phyloP scores from a whole-genome alignment of 2,329 filamentous ascomycete genomes.

The Trichoderma arundinaceum region DNA sequence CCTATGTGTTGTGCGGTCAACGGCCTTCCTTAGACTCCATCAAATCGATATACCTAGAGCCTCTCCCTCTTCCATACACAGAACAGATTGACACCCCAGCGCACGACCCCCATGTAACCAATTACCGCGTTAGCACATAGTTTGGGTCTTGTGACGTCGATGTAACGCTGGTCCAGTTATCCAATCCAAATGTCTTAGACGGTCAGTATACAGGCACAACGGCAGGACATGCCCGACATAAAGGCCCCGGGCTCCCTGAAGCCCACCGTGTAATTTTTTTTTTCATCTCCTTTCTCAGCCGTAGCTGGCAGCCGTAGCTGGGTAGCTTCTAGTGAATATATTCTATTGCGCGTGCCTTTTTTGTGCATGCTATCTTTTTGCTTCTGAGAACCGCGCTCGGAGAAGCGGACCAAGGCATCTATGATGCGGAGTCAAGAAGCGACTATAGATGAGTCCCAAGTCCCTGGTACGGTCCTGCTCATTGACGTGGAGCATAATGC shows the following conservation, averaged over 20 bases:
- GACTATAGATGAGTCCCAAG: conserved; percentile 30
- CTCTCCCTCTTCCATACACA: too few species aligned
- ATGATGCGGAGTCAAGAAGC: not conserved
- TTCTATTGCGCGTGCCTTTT: not conserved
- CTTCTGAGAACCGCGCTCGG: too few species aligned
- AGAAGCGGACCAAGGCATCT: not conserved
- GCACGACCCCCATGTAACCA: not conserved
- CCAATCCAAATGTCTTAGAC: not conserved
- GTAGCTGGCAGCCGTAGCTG: not conserved
- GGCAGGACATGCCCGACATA: conserved; percentile 10
- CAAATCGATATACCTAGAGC: too few species aligned
- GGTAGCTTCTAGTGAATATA: not conserved
- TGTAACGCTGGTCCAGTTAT: conserved; percentile 24
- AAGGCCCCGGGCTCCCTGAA: not conserved
- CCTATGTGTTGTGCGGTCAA: too few species aligned
- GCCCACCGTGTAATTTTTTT: not conserved
- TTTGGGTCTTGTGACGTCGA: conserved; percentile 22
- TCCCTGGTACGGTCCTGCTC: conserved; percentile 51
- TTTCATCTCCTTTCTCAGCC: not conserved
- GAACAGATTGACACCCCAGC: conserved; percentile 7
- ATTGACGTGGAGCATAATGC: conserved; percentile 47
- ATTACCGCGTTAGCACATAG: conserved; percentile 1
- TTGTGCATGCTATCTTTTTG: not conserved
- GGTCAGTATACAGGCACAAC: not conserved
- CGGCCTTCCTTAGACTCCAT: too few species aligned